Percentiles rank a stretch among this genome's conserved stretches.
Evolutionary conservation across 2,329 filamentous ascomycete genomes (phyloP).

Genomic region (Penicillium sp.): DNA sequence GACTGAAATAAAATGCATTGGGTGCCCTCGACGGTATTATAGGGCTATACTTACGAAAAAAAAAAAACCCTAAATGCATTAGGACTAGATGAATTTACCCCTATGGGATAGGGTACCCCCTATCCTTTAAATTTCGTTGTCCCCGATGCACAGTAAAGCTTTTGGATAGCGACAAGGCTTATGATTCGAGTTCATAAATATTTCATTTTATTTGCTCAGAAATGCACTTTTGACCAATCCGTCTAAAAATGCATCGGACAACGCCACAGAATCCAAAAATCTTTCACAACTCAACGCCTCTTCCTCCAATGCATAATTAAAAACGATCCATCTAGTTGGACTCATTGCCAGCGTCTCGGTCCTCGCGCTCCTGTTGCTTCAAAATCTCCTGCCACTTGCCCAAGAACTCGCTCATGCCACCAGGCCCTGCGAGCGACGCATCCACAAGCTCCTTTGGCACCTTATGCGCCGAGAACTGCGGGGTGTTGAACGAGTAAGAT

Average conservation of each 20-base stretch:
- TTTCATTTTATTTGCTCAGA: not conserved
- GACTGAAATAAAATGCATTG: too few species aligned
- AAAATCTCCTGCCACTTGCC: conserved; percentile 72
- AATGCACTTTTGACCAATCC: conserved; percentile 1
- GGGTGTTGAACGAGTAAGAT: conserved; percentile 81
- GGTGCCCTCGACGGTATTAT: too few species aligned
- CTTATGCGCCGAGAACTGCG: conserved; percentile 94
- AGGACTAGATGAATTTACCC: too few species aligned
- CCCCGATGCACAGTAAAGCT: too few species aligned
- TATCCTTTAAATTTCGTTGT: too few species aligned
- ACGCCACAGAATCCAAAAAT: not conserved
- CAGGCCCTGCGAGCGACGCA: conserved; percentile 69
- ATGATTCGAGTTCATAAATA: not conserved
- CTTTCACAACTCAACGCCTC: not conserved
- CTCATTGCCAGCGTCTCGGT: conserved; percentile 45
- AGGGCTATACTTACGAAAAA: too few species aligned
- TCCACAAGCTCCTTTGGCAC: conserved; percentile 90
- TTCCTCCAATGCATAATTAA: not conserved
- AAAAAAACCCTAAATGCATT: too few species aligned
- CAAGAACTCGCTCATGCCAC: conserved; percentile 80
- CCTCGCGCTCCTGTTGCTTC: conserved; percentile 49
- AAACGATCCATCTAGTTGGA: conserved; percentile 23
- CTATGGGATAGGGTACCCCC: too few species aligned
- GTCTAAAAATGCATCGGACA: not conserved
- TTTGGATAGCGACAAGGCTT: not conserved